A percentile compares a stretch with the other conserved stretches of the same genome.
Evolutionary conservation across 345 rosid genomes (phyloP).

Genomic region (Zanthoxylum bungeanum): DNA sequence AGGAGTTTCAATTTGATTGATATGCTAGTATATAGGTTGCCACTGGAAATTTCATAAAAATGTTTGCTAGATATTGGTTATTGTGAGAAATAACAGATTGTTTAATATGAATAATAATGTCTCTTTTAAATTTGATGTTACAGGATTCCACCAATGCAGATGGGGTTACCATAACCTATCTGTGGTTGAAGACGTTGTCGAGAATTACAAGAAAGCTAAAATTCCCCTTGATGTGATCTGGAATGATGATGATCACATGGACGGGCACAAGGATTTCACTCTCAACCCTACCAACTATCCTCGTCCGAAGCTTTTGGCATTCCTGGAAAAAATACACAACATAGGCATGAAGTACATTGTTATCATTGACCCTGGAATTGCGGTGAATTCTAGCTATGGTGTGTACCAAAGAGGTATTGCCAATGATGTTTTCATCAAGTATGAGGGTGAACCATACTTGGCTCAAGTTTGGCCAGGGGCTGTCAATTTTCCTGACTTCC

Average conservation of each 20-base stretch:
- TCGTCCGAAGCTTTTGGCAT: constrained; percentile 73
- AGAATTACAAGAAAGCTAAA: constrained; percentile 69
- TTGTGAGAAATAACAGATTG: background rate
- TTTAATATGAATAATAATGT: background rate
- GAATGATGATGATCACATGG: constrained; percentile 99
- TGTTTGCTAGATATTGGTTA: background rate
- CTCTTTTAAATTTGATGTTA: constrained; percentile 14
- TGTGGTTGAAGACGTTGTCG: constrained; percentile 93
- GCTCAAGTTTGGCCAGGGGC: constrained; percentile 99
- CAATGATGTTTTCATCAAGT: constrained; percentile 86
- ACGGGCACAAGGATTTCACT: constrained; percentile 89
- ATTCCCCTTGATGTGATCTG: constrained; percentile 95
- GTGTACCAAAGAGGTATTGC: constrained; percentile 75
- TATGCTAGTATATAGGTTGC: too few species aligned
- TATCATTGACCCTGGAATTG: constrained; percentile 74
- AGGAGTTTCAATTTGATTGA: too few species aligned
- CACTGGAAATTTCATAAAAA: too few species aligned
- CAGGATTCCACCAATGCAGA: constrained; percentile 97
- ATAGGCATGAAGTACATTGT: constrained; percentile 93
- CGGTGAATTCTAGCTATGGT: constrained; percentile 76
- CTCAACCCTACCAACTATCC: constrained; percentile 61
- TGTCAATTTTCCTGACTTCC: constrained; percentile 93
- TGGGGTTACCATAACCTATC: constrained; percentile 98
- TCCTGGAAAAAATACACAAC: constrained; percentile 76
- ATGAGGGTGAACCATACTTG: constrained; percentile 72